Conservation (phyloP, 805 yeast species). For the Nakazawaea anatomiae region DNA sequence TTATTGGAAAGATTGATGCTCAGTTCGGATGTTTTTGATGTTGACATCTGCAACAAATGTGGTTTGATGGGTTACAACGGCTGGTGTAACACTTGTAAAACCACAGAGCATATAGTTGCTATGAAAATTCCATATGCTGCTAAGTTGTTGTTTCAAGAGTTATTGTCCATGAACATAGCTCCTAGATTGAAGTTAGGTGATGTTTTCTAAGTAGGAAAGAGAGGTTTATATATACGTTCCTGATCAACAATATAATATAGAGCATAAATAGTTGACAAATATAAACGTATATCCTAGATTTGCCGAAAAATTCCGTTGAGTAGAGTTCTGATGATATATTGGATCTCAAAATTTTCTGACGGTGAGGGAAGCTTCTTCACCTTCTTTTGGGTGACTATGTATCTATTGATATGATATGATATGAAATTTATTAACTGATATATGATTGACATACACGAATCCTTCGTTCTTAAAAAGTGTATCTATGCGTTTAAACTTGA, state of each 20-base stretch:
- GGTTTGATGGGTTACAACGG: conserved; percentile 97
- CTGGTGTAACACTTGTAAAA: conserved; percentile 96
- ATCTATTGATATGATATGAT: too few species aligned
- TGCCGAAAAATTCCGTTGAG: too few species aligned
- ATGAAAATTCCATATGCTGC: conserved; percentile 99
- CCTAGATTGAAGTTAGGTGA: conserved; percentile 89
- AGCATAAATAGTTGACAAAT: too few species aligned
- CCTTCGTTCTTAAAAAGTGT: too few species aligned
- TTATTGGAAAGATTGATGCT: conserved; percentile 91
- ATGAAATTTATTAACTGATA: too few species aligned
- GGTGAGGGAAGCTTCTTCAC: too few species aligned
- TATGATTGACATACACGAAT: too few species aligned
- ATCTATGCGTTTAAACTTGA: too few species aligned
- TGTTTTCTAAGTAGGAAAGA: conserved; percentile 47
- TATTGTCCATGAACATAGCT: conserved; percentile 97
- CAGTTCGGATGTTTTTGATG: conserved; percentile 96
- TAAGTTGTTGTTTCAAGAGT: conserved; percentile 91
- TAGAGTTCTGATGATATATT: too few species aligned
- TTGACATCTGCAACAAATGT: conserved; percentile 88
- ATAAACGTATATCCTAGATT: too few species aligned
- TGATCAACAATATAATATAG: not conserved
- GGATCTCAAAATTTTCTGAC: too few species aligned
- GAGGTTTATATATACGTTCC: not conserved
- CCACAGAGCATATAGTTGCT: conserved; percentile 76
- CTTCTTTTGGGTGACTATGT: too few species aligned